A percentile compares a stretch with the other conserved stretches of the same genome.
Evolutionary conservation across 306 rosid genomes (phyloP).

Genomic region (Cyamopsis tetragonoloba): DNA sequence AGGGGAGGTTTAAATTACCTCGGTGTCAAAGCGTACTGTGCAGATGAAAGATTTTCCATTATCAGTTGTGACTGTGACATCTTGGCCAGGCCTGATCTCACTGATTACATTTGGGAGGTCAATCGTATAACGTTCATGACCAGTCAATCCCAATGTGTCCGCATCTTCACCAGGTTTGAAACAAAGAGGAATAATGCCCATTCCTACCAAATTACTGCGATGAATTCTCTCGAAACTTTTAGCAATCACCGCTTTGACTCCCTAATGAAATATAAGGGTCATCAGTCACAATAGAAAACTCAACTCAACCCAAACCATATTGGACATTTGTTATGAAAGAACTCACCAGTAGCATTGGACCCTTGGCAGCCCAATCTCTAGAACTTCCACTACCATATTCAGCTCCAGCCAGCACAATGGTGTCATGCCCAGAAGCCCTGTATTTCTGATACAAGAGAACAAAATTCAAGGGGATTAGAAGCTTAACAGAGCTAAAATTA

Average conservation of each 20-base stretch:
- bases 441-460: conserved; percentile 54
- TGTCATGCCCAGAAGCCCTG: conserved; percentile 68
- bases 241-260: conserved; percentile 91
- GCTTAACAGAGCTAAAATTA: neutral
- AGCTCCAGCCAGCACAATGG: conserved; percentile 84
- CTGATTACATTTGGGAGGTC: conserved; percentile 70
- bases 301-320: neutral
- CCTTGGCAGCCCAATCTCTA: conserved; percentile 97
- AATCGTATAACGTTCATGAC: conserved; percentile 83
- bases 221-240: conserved; percentile 94
- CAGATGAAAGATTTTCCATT: conserved; percentile 82
- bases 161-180: conserved; percentile 90
- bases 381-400: conserved; percentile 97
- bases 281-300: conserved; percentile 1
- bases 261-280: conserved; percentile 42
- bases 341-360: conserved; percentile 92
- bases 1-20: conserved; percentile 47
- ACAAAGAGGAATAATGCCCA: conserved; percentile 91
- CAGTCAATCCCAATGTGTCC: conserved; percentile 78
- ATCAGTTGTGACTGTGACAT: conserved; percentile 76
- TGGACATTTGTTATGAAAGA: conserved; percentile 7
- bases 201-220: conserved; percentile 92
- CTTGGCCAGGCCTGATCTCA: conserved; percentile 88
- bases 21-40: conserved; percentile 73
- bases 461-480: conserved; percentile 15